These are phyloP conservation scores for Artemisia tridentata DNA, from an alignment of 129 eudicot species.

Conservation along the genomic window DNA sequence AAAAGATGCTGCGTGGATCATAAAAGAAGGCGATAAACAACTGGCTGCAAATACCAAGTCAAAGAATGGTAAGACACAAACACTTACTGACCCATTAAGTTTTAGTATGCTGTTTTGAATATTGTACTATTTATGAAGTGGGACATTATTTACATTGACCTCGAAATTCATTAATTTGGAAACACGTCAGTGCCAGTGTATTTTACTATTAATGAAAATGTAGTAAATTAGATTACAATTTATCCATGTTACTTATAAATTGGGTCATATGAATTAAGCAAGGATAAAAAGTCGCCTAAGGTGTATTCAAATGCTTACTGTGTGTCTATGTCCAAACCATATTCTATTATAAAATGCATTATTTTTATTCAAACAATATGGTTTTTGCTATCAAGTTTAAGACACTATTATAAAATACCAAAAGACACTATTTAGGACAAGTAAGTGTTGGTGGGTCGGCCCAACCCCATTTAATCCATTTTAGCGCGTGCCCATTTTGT, in stretches of 20 bases:
- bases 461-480: background rate
- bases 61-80: conserved; percentile 41
- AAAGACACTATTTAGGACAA: no score
- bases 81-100: background rate
- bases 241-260: no score
- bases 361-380: no score
- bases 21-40: conserved; percentile 25
- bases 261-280: no score
- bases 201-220: background rate
- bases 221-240: no score
- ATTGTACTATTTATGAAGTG: background rate
- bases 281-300: background rate
- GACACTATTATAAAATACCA: background rate
- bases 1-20: conserved; percentile 29
- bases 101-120: background rate
- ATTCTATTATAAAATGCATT: no score
- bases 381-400: background rate
- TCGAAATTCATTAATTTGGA: background rate
- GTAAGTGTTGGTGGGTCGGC: background rate
- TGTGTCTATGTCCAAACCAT: background rate
- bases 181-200: background rate
- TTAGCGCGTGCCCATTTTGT: background rate
- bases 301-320: background rate
- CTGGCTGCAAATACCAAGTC: conserved; percentile 13
- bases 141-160: background rate